These are phyloP conservation scores for Dipteronia sinensis DNA, from an alignment of 345 rosid genomes.

Conservation along the genomic window DNA sequence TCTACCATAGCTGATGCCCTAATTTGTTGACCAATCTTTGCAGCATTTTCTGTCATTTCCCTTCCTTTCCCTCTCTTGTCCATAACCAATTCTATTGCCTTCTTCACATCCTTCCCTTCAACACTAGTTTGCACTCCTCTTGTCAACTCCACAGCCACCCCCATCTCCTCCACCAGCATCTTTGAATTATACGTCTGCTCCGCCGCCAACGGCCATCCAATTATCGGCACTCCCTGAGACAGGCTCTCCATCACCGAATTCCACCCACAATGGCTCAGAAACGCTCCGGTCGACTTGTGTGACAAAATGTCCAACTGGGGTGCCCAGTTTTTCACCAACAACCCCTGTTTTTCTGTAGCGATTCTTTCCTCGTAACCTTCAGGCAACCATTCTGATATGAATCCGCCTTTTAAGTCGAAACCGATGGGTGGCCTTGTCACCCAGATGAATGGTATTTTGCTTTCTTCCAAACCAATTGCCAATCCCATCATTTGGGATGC, in stretches of 20 bases:
- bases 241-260: constrained; percentile 58
- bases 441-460: constrained; percentile 49
- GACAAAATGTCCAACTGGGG: constrained; percentile 54
- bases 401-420: constrained; percentile 37
- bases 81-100: constrained; percentile 40
- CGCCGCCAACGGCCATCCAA: constrained; percentile 61
- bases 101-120: constrained; percentile 27
- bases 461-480: constrained; percentile 46
- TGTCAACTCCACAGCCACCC: constrained; percentile 45
- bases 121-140: constrained; percentile 34
- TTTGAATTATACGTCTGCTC: constrained; percentile 52
- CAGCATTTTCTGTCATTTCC: constrained; percentile 44
- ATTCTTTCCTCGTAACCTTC: constrained; percentile 45
- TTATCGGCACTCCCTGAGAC: constrained; percentile 51
- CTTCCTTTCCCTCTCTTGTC: constrained; percentile 36
- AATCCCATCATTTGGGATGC: constrained; percentile 50
- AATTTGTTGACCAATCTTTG: constrained; percentile 26
- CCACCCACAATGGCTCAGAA: constrained; percentile 64
- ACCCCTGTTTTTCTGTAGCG: constrained; percentile 19
- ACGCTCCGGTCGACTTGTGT: constrained; percentile 46
- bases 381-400: constrained; percentile 49
- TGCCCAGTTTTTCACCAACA: constrained; percentile 53
- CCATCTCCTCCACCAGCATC: constrained; percentile 59
- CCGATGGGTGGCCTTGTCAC: constrained; percentile 54
- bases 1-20: constrained; percentile 31